Evolutionary conservation across 2,329 filamentous ascomycete species (phyloP), one percentile per base, ranked within the genome.

Genomic region (Fusarium sublunatum): DNA sequence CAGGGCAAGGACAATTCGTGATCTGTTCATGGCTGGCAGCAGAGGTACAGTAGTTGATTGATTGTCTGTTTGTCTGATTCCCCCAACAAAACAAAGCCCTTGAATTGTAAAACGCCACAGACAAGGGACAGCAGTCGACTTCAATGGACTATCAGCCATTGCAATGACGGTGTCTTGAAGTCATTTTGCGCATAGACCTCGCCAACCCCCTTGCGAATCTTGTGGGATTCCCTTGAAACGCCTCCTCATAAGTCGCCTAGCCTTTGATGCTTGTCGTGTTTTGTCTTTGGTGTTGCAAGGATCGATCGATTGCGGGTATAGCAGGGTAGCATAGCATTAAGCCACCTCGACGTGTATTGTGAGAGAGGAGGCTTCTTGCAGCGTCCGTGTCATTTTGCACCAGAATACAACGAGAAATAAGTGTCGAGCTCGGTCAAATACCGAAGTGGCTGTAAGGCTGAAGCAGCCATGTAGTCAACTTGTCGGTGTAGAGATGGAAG

Each of bases 61-160:
- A 53, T 48, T 59, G 26, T 13, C 31, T 36, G 34, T 40, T 19
- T 59, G 35, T 50, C 26, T 48, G 34, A 48, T 29, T 44, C 39
- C 52, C 55, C 50, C 48, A 67, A 64, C 60, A 62, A 68, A 64
- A 62, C 48, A 34, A 40, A 41, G 43, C 19, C 34, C 28, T 43
- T 36, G 39, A 40, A 34, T 45, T 41, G 47, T 56, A 44, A 46
- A 62, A 57, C 52, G 53, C 60, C 64, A 68, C 56, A 15, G 13
- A 41, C 26, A 50, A 58, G 49, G 43, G 62, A 55, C 48, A 34
- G 25, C 44, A 25, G 32, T 41, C 26, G 40, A 41, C 10, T 34
- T 35, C 29, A 44, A 45, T 54, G 34, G 31, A 32, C 25, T 15
- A 19, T 46, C 39, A 41, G 19, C 22, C 28, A 22, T 58, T 41